Evolutionary conservation across 805 yeast species (phyloP).

Genomic region (Sugiyamaella smithiae): DNA sequence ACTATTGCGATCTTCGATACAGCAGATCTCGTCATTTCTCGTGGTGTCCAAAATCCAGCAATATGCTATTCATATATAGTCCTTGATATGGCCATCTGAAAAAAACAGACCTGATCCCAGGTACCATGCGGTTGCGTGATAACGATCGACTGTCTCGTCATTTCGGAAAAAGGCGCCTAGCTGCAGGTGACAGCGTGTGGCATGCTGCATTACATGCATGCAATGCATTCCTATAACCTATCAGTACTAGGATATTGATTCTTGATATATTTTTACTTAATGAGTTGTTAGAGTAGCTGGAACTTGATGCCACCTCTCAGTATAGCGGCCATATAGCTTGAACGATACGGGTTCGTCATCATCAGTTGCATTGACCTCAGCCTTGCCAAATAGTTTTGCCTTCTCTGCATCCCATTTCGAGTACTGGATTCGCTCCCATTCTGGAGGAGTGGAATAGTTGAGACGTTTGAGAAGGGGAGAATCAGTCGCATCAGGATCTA

Average conservation of each 20-base stretch:
- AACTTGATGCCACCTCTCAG: constrained; percentile 45
- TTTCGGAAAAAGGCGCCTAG: too few species aligned
- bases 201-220: too few species aligned
- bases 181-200: too few species aligned
- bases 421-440: constrained; percentile 41
- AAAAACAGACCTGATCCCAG: too few species aligned
- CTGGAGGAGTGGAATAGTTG: constrained; percentile 34
- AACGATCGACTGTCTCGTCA: too few species aligned
- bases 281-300: too few species aligned
- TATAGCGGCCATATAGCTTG: constrained; percentile 40
- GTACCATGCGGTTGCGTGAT: too few species aligned
- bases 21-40: background rate
- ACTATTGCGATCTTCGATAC: constrained; percentile 13
- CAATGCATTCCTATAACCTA: too few species aligned
- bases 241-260: too few species aligned
- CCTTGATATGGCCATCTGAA: too few species aligned
- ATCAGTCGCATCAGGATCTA: constrained; percentile 43
- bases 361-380: constrained; percentile 35
- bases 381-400: constrained; percentile 45
- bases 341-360: constrained; percentile 41
- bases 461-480: constrained; percentile 39
- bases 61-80: too few species aligned
- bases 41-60: background rate
- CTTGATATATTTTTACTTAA: too few species aligned
- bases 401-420: constrained; percentile 48